phyloP scores from a whole-genome alignment of 169 alveolate species.

The Babesia bigemina region DNA sequence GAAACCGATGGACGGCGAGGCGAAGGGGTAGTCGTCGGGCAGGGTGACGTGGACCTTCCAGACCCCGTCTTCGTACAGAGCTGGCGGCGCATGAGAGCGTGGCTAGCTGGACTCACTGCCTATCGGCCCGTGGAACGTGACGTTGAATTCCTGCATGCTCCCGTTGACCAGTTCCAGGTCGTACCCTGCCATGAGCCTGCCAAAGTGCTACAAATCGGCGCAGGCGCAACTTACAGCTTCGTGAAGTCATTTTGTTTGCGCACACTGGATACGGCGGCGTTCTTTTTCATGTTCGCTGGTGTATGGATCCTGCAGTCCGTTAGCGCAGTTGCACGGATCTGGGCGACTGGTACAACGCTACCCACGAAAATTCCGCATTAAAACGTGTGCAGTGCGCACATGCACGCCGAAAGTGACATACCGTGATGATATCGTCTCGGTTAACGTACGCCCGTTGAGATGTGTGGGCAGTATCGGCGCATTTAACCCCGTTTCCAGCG shows the following conservation, averaged over 20 bases:
- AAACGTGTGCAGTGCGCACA: too few species aligned
- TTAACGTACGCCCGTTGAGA: not conserved
- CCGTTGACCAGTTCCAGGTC: slow-evolving; percentile 80
- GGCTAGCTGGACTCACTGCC: slow-evolving; percentile 67
- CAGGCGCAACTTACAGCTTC: slow-evolving; percentile 72
- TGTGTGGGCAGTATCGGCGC: not conserved
- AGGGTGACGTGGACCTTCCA: slow-evolving; percentile 89
- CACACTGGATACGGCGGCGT: slow-evolving; percentile 20
- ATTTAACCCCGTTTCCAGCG: slow-evolving; percentile 17
- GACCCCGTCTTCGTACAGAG: slow-evolving; percentile 87
- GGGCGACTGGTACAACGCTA: not conserved
- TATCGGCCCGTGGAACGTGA: slow-evolving; percentile 80
- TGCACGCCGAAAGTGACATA: too few species aligned
- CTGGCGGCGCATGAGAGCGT: slow-evolving; percentile 48
- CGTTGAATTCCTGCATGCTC: slow-evolving; percentile 79
- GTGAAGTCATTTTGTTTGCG: slow-evolving; percentile 80
- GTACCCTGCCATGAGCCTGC: slow-evolving; percentile 80
- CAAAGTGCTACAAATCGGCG: not conserved
- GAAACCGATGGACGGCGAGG: slow-evolving; percentile 96
- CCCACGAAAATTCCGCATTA: not conserved
- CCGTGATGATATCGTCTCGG: not conserved
- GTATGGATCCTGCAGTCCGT: not conserved
- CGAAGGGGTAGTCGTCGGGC: slow-evolving; percentile 97
- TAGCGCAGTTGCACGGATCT: not conserved
- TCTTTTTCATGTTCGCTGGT: slow-evolving; percentile 2